phyloP scores from a whole-genome alignment of 2,329 filamentous ascomycete species.

The Capronia americana region DNA sequence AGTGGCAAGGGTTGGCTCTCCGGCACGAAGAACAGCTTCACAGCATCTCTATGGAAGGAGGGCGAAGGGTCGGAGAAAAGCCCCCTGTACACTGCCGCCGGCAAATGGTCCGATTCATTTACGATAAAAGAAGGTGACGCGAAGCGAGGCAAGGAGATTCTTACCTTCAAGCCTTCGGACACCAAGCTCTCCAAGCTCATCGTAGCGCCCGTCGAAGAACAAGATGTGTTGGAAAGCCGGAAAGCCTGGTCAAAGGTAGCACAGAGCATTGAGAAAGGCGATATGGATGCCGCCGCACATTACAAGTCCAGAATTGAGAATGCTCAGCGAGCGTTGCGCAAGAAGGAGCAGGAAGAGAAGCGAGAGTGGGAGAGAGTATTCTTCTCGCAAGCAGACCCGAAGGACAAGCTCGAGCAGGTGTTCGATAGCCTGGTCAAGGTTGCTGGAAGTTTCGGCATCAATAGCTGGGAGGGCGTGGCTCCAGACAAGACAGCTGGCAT shows the following conservation, averaged over 20 bases:
- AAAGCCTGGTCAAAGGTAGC: constrained; percentile 89
- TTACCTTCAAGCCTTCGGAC: constrained; percentile 63
- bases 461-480: constrained; percentile 57
- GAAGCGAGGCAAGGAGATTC: constrained; percentile 55
- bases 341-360: constrained; percentile 75
- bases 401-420: constrained; percentile 44
- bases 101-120: constrained; percentile 74
- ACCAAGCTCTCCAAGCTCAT: constrained; percentile 68
- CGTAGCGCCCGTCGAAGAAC: constrained; percentile 75
- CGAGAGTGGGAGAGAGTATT: constrained; percentile 83
- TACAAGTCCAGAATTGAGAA: constrained; percentile 94
- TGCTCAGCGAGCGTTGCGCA: constrained; percentile 78
- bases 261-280: constrained; percentile 77
- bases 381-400: constrained; percentile 60
- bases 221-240: constrained; percentile 86
- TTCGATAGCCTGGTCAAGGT: constrained; percentile 53
- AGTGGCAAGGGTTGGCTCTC: constrained; percentile 92
- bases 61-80: constrained; percentile 67
- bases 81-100: constrained; percentile 78
- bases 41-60: constrained; percentile 73
- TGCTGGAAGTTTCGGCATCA: constrained; percentile 40
- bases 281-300: constrained; percentile 78
- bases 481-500: constrained; percentile 71
- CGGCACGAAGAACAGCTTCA: constrained; percentile 93
- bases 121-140: constrained; percentile 43